phyloP scores from a whole-genome alignment of 2,329 filamentous ascomycete genomes.

The Alternaria longipes region DNA sequence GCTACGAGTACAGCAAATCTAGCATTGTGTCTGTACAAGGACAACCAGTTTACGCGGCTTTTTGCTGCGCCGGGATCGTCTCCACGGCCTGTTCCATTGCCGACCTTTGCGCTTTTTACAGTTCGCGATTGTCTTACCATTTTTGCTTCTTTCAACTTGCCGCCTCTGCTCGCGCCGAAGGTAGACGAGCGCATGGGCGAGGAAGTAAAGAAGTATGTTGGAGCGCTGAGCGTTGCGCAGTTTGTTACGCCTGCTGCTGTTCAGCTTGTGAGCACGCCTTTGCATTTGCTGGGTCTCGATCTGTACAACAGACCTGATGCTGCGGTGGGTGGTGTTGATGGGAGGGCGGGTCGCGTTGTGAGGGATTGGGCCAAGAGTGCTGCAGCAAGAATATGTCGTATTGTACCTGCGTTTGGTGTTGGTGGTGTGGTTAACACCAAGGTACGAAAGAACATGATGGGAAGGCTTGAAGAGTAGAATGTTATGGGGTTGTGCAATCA shows the following conservation, averaged over 20 bases:
- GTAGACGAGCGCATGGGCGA: slow-evolving; percentile 58
- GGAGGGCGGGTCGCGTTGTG: slow-evolving; percentile 71
- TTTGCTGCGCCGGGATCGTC: slow-evolving; percentile 69
- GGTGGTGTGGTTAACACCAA: slow-evolving; percentile 86
- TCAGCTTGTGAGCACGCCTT: slow-evolving; percentile 81
- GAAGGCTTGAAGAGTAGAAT: slow-evolving; percentile 36
- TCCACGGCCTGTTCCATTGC: slow-evolving; percentile 66
- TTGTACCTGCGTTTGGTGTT: slow-evolving; percentile 87
- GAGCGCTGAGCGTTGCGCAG: slow-evolving; percentile 68
- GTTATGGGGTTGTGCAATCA: neutral
- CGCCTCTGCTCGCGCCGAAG: slow-evolving; percentile 76
- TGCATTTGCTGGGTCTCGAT: slow-evolving; percentile 86
- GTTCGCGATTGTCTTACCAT: slow-evolving; percentile 87
- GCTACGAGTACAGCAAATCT: slow-evolving; percentile 85
- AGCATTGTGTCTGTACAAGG: slow-evolving; percentile 87
- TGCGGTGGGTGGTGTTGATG: slow-evolving; percentile 63
- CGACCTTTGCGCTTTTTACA: slow-evolving; percentile 81
- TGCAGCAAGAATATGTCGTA: slow-evolving; percentile 79
- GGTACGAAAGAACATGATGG: slow-evolving; percentile 74
- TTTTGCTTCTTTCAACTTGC: slow-evolving; percentile 91
- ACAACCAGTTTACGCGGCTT: slow-evolving; percentile 82
- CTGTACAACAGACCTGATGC: slow-evolving; percentile 76
- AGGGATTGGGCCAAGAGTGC: slow-evolving; percentile 80
- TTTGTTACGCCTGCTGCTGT: slow-evolving; percentile 81
- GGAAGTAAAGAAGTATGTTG: slow-evolving; percentile 63